Conservation (phyloP, 2,329 filamentous ascomycete species). For the Diplodia sapinea region DNA sequence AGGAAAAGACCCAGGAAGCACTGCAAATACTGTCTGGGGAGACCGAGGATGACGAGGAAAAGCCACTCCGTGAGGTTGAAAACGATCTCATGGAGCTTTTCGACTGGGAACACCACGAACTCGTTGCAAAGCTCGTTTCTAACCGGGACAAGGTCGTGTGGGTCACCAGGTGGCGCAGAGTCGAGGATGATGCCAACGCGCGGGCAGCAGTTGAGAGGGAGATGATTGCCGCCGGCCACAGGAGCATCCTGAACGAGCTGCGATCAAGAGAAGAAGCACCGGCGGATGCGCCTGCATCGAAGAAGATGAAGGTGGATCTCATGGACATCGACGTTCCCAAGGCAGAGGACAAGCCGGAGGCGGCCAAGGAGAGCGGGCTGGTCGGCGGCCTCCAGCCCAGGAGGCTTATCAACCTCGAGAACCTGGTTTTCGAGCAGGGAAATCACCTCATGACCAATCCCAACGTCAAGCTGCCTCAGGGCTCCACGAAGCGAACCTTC, state of each 20-base stretch:
- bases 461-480: slow-evolving; percentile 89
- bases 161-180: slow-evolving; percentile 85
- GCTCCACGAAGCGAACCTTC: slow-evolving; percentile 92
- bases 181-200: slow-evolving; percentile 76
- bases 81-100: slow-evolving; percentile 99
- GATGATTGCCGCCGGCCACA: slow-evolving; percentile 87
- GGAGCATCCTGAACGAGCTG: slow-evolving; percentile 86
- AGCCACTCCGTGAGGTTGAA: slow-evolving; percentile 87
- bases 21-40: slow-evolving; percentile 81
- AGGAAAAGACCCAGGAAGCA: slow-evolving; percentile 87
- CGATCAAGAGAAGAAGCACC: slow-evolving; percentile 70
- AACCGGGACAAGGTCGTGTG: slow-evolving; percentile 96
- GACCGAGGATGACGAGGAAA: slow-evolving; percentile 78
- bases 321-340: slow-evolving; percentile 87
- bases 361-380: slow-evolving; percentile 56
- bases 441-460: slow-evolving; percentile 99
- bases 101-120: slow-evolving; percentile 93
- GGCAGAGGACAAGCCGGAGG: slow-evolving; percentile 57
- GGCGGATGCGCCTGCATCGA: slow-evolving; percentile 63
- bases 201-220: slow-evolving; percentile 82
- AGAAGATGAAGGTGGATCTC: slow-evolving; percentile 80
- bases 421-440: slow-evolving; percentile 94
- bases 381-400: slow-evolving; percentile 85
- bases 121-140: slow-evolving; percentile 87
- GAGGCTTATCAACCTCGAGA: slow-evolving; percentile 90